Conservation (phyloP, 23 red algal species). For the Porphyridium purpureum region DNA sequence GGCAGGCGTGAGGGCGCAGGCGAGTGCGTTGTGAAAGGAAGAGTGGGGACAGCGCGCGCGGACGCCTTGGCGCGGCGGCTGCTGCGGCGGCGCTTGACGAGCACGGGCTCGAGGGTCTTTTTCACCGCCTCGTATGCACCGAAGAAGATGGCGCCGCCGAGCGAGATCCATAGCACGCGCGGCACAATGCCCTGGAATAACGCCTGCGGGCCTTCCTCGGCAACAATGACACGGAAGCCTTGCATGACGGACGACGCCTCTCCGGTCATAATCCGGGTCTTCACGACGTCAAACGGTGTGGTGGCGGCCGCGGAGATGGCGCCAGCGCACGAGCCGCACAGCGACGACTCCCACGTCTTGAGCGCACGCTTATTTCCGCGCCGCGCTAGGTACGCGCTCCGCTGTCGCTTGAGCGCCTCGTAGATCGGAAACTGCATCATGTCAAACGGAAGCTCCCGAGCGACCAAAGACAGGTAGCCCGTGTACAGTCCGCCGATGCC, state of each 20-base stretch:
- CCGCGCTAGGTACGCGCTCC: no score
- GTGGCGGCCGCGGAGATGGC: conserved; percentile 83
- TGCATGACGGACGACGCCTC: conserved; percentile 26
- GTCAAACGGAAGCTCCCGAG: conserved; percentile 94
- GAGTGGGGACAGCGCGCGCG: background rate
- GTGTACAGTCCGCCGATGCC: conserved; percentile 66
- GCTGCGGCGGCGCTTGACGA: background rate
- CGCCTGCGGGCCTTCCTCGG: conserved; percentile 59
- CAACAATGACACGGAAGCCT: conserved; percentile 44
- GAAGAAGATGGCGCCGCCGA: conserved; percentile 98
- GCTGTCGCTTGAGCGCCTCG: conserved; percentile 71
- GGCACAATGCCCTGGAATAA: conserved; percentile 62
- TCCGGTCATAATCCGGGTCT: conserved; percentile 49
- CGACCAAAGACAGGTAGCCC: conserved; percentile 62
- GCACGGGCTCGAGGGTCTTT: no score
- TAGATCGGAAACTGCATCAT: conserved; percentile 91
- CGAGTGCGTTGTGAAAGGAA: no score
- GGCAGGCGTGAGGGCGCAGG: no score
- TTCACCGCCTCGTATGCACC: conserved; percentile 90
- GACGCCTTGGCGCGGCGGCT: background rate
- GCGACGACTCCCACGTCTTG: conserved; percentile 49
- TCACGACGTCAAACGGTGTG: conserved; percentile 92
- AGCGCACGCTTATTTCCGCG: conserved; percentile 12
- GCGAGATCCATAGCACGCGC: conserved; percentile 80
- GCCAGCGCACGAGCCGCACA: conserved; percentile 71